Percentiles rank a stretch among this genome's conserved stretches.
phyloP scores from a whole-genome alignment of 2,329 filamentous ascomycete genomes.

The Phialophora expanda region DNA sequence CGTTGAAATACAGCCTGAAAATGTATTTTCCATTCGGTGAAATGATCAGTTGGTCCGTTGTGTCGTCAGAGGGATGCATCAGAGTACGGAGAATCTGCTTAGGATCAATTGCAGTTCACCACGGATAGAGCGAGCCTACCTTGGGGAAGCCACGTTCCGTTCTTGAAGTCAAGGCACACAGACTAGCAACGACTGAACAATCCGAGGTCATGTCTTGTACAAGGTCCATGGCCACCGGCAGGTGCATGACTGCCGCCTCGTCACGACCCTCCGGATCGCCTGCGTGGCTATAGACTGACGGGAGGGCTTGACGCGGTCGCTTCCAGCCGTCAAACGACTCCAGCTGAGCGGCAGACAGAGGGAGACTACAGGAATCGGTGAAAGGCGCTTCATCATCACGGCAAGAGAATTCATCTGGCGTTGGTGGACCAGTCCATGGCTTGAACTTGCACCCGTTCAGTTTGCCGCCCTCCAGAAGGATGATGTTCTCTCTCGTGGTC shows the following conservation, averaged over 20 bases:
- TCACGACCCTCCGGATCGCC: slow-evolving; percentile 26
- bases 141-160: slow-evolving; percentile 70
- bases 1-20: slow-evolving; percentile 93
- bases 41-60: slow-evolving; percentile 61
- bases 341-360: slow-evolving; percentile 74
- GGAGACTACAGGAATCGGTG: slow-evolving; percentile 69
- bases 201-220: slow-evolving; percentile 96
- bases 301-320: slow-evolving; percentile 72
- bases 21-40: slow-evolving; percentile 88
- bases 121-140: slow-evolving; percentile 53
- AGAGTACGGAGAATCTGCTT: slow-evolving; percentile 70
- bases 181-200: slow-evolving; percentile 93
- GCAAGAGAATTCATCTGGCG: slow-evolving; percentile 65
- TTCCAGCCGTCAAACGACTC: slow-evolving; percentile 84
- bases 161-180: slow-evolving; percentile 79
- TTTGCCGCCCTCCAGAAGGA: slow-evolving; percentile 76
- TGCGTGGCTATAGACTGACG: slow-evolving; percentile 44
- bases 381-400: slow-evolving; percentile 61
- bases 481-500: slow-evolving; percentile 73
- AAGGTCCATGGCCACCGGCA: slow-evolving; percentile 69
- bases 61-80: slow-evolving; percentile 74
- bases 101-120: slow-evolving; percentile 24
- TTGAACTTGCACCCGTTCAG: slow-evolving; percentile 84
- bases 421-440: slow-evolving; percentile 75
- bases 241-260: slow-evolving; percentile 62